These are phyloP conservation scores for Sporothrix globosa DNA, from an alignment of 2,329 filamentous ascomycete species.

Conservation along the genomic window DNA sequence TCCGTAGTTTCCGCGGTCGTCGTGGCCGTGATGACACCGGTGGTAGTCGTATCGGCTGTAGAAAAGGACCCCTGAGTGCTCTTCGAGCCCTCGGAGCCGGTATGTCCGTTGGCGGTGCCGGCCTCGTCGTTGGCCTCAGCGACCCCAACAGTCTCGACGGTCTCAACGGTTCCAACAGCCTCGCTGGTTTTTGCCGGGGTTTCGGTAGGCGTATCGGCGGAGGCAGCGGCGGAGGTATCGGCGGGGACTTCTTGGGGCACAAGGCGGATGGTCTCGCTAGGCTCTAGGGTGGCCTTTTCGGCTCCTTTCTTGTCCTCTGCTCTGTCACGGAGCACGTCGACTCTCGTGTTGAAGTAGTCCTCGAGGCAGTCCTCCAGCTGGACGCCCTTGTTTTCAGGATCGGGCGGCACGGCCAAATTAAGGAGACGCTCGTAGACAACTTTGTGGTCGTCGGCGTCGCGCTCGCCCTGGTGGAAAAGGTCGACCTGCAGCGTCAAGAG, in stretches of 20 bases:
- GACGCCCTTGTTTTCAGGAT: conserved; percentile 69
- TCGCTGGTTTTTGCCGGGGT: not conserved
- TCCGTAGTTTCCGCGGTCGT: not conserved
- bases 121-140: not conserved
- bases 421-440: conserved; percentile 89
- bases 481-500: conserved; percentile 91
- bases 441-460: conserved; percentile 87
- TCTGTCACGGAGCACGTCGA: conserved; percentile 81
- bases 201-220: not conserved
- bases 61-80: not conserved
- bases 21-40: not conserved
- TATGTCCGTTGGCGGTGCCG: not conserved
- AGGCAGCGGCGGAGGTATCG: not conserved
- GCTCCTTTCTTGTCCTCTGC: conserved; percentile 56
- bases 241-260: conserved; percentile 39
- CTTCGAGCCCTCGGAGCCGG: not conserved
- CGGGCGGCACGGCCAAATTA: conserved; percentile 84
- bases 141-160: not conserved
- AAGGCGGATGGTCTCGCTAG: conserved; percentile 44
- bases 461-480: conserved; percentile 83
- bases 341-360: conserved; percentile 90
- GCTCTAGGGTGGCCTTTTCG: conserved; percentile 38
- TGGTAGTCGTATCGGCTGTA: not conserved
- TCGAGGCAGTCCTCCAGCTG: conserved; percentile 90
- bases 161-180: not conserved